Conservation (phyloP, 257 asterid genomes). For the Solanum clarkiae region DNA sequence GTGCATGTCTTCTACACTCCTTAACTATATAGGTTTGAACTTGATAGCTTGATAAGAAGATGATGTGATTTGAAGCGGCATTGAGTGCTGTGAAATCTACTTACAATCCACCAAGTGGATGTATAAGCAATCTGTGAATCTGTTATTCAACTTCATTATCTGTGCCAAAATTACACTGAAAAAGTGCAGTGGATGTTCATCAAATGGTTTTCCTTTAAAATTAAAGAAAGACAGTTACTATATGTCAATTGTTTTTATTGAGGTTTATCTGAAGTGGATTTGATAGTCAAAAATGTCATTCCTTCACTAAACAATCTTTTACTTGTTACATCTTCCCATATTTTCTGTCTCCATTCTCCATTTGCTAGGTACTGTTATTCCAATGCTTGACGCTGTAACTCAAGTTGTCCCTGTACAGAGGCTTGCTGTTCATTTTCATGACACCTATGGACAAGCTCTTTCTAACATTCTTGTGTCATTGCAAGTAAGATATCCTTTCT, state of each 20-base stretch:
- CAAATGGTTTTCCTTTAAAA: not conserved
- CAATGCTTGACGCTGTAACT: conserved; percentile 86
- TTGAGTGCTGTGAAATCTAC: not conserved
- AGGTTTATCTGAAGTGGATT: not conserved
- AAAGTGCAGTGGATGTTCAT: not conserved
- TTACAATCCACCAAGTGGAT: not conserved
- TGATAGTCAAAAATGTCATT: not conserved
- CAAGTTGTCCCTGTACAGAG: conserved; percentile 71
- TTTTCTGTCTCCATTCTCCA: not conserved
- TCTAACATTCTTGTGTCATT: conserved; percentile 79
- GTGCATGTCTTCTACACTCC: not conserved
- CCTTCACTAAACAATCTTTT: not conserved
- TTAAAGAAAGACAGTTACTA: not conserved
- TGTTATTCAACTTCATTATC: not conserved
- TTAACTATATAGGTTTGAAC: not conserved
- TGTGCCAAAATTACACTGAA: not conserved
- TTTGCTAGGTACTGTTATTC: conserved; percentile 58
- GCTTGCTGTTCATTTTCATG: conserved; percentile 95
- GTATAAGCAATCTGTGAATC: not conserved
- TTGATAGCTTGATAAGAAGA: not conserved
- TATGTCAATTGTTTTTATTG: not conserved
- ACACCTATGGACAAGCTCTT: conserved; percentile 97
- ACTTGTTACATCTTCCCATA: not conserved
- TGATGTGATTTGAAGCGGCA: not conserved
- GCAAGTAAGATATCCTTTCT: conserved; percentile 39